phyloP scores from a whole-genome alignment of 352 stramenopile genomes.

The Pythium rhizo-oryzae region DNA sequence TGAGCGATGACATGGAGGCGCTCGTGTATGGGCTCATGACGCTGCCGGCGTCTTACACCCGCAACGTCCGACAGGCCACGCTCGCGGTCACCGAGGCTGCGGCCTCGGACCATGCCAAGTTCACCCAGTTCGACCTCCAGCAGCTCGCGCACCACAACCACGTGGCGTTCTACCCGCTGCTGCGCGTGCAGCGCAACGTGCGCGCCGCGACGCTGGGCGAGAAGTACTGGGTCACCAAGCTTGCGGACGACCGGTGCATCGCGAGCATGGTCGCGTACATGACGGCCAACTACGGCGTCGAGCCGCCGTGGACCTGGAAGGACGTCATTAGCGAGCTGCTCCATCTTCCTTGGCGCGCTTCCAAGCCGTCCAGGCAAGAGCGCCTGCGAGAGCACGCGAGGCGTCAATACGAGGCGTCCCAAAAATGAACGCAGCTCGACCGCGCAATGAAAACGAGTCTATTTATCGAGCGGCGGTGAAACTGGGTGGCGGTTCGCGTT shows the following conservation, averaged over 20 bases:
- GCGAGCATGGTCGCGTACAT: constrained; percentile 4
- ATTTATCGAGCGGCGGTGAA: neutral
- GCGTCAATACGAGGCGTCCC: neutral
- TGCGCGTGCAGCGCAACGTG: constrained; percentile 8
- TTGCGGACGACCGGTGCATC: neutral
- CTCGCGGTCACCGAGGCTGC: neutral
- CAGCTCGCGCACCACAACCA: constrained; percentile 4
- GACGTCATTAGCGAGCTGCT: neutral
- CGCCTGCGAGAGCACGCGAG: neutral
- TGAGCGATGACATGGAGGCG: neutral
- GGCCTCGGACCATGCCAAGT: neutral
- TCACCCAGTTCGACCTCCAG: neutral
- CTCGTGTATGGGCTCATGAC: constrained; percentile 3
- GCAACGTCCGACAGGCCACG: constrained; percentile 1
- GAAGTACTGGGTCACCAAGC: neutral
- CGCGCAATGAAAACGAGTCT: neutral
- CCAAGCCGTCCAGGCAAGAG: neutral
- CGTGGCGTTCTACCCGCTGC: constrained; percentile 11
- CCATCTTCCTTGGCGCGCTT: neutral
- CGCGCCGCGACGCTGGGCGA: constrained; percentile 1
- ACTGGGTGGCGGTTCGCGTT: no score
- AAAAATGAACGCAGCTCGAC: neutral
- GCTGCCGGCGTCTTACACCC: neutral
- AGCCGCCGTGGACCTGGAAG: neutral
- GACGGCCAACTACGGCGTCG: neutral